phyloP scores from a whole-genome alignment of 495 filamentous ascomycete species.

The Trichocladium antarcticum region DNA sequence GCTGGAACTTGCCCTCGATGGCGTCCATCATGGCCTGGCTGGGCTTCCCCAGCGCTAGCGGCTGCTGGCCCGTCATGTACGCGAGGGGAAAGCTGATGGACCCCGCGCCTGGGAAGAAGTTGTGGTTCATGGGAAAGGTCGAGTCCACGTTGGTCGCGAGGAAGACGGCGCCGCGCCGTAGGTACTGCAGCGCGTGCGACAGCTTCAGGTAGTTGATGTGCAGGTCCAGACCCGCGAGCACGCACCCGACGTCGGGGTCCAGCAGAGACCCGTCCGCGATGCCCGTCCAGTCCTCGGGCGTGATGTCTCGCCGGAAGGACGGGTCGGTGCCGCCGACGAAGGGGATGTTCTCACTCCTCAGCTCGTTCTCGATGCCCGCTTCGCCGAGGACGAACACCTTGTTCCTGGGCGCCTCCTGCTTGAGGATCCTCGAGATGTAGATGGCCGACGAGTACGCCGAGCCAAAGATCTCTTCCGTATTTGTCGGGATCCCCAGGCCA shows the following conservation, averaged over 20 bases:
- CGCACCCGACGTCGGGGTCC: slow-evolving; percentile 79
- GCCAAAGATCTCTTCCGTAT: slow-evolving; percentile 83
- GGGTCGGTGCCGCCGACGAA: slow-evolving; percentile 88
- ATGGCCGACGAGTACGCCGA: slow-evolving; percentile 90
- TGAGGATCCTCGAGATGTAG: slow-evolving; percentile 88
- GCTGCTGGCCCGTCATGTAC: slow-evolving; percentile 59
- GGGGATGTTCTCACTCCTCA: slow-evolving; percentile 60
- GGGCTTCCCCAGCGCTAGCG: slow-evolving; percentile 78
- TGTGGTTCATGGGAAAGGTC: slow-evolving; percentile 66
- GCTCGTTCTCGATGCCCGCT: slow-evolving; percentile 79
- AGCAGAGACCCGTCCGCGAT: slow-evolving; percentile 66
- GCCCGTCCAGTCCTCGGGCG: slow-evolving; percentile 61
- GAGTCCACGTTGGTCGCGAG: slow-evolving; percentile 88
- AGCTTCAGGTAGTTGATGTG: slow-evolving; percentile 92
- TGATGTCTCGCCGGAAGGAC: slow-evolving; percentile 60
- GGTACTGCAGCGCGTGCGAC: slow-evolving; percentile 71
- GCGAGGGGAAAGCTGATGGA: slow-evolving; percentile 67
- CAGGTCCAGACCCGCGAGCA: slow-evolving; percentile 82
- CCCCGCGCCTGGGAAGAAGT: slow-evolving; percentile 87
- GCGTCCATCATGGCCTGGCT: slow-evolving; percentile 99
- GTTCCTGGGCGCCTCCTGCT: slow-evolving; percentile 62
- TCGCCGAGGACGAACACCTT: slow-evolving; percentile 94
- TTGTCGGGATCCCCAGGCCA: slow-evolving; percentile 65
- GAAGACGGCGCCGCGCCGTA: slow-evolving; percentile 73
- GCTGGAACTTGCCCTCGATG: slow-evolving; percentile 85